phyloP scores from a whole-genome alignment of 2,329 filamentous ascomycete species.

The Aaosphaeria arxii region DNA sequence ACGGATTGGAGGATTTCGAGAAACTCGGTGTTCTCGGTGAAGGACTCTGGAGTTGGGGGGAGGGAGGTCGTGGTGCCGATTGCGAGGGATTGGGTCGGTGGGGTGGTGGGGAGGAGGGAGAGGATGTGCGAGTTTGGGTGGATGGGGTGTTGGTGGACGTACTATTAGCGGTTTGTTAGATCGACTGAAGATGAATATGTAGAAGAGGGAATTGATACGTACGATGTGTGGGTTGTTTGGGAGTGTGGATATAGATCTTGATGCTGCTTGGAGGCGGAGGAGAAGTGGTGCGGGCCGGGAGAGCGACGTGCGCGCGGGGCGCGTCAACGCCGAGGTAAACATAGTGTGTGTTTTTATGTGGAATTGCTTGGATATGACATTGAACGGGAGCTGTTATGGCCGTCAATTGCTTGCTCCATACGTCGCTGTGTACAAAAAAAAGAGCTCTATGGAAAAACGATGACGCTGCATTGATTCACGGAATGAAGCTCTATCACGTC shows the following conservation, averaged over 20 bases:
- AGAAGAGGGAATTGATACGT: conserved; percentile 3
- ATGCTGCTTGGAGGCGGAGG: too few relatives aligned
- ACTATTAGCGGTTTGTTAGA: conserved; percentile 33
- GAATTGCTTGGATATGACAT: too few relatives aligned
- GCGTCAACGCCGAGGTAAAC: too few relatives aligned
- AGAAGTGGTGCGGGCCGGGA: too few relatives aligned
- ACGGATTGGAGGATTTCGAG: conserved; percentile 56
- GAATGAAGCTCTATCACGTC: too few relatives aligned
- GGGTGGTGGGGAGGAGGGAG: conserved; percentile 55
- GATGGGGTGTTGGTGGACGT: conserved; percentile 47
- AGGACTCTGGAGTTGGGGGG: conserved; percentile 55
- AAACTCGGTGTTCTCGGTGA: conserved; percentile 57
- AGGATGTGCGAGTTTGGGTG: conserved; percentile 46
- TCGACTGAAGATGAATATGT: conserved; percentile 2
- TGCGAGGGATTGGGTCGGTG: conserved; percentile 52
- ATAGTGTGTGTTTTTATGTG: too few relatives aligned
- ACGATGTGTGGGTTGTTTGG: conserved; percentile 44
- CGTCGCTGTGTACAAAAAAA: too few relatives aligned
- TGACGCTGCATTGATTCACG: too few relatives aligned
- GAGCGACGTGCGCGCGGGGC: too few relatives aligned
- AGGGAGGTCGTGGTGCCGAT: conserved; percentile 54
- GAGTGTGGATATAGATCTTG: conserved; percentile 37
- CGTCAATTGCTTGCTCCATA: too few relatives aligned
- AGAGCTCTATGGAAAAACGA: too few relatives aligned
- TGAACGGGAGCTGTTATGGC: too few relatives aligned